Percentiles rank a stretch among this genome's conserved stretches.
Conservation (phyloP, 805 yeast species). For the Hanseniaspora lindneri region DNA sequence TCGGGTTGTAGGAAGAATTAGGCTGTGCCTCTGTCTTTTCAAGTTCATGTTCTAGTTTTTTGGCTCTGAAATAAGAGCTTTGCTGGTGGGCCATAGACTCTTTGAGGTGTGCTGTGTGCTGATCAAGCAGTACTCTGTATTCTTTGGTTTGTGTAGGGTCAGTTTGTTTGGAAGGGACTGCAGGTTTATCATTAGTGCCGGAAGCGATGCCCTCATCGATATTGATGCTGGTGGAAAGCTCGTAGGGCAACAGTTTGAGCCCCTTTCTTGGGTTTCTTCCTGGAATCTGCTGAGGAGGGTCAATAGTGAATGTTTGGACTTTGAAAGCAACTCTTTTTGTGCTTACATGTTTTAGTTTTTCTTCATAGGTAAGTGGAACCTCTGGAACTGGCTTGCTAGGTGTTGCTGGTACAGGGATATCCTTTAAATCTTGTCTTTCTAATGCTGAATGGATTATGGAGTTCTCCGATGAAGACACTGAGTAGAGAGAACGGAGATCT, state of each 20-base stretch:
- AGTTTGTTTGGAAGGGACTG: conserved; percentile 25
- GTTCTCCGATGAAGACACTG: neutral
- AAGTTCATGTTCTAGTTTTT: conserved; percentile 54
- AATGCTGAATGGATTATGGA: neutral
- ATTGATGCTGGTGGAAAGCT: conserved; percentile 47
- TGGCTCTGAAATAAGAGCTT: conserved; percentile 65
- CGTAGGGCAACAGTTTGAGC: conserved; percentile 61
- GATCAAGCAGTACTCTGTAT: conserved; percentile 45
- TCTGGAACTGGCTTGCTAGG: neutral
- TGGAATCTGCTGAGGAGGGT: conserved; percentile 93
- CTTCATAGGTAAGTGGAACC: conserved; percentile 1
- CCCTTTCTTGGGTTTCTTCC: conserved; percentile 73
- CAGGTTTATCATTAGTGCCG: conserved; percentile 31
- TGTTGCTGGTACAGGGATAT: neutral
- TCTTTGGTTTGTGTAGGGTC: conserved; percentile 32
- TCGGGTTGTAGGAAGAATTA: conserved; percentile 29
- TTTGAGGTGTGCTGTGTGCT: conserved; percentile 40
- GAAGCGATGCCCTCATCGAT: conserved; percentile 55
- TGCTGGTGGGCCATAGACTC: conserved; percentile 64
- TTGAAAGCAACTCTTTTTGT: conserved; percentile 63
- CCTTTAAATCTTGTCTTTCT: neutral
- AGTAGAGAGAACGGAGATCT: neutral
- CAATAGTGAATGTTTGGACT: conserved; percentile 54
- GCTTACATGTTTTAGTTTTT: conserved; percentile 18
- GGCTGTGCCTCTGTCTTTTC: conserved; percentile 4